These are phyloP conservation scores for Paracoccidioides brasiliensis DNA, from an alignment of 2,329 filamentous ascomycete species.

Conservation along the genomic window DNA sequence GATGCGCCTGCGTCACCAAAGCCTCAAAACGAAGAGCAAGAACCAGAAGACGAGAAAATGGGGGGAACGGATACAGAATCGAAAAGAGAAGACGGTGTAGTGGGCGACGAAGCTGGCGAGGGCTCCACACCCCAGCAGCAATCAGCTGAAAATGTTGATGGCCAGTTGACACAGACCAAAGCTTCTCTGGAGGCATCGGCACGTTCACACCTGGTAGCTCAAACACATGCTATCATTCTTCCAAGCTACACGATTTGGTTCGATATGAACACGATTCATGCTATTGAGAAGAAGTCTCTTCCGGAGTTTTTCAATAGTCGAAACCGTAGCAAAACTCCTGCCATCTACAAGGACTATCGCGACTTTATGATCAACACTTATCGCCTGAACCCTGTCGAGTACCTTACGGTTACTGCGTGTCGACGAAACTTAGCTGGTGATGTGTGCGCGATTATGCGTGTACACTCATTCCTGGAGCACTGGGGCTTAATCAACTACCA, in stretches of 20 bases:
- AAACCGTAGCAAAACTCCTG: conserved; percentile 93
- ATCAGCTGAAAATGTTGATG: conserved; percentile 38
- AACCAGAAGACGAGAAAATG: conserved; percentile 66
- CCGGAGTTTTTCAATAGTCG: conserved; percentile 98
- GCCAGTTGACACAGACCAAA: conserved; percentile 55
- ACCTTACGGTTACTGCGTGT: conserved; percentile 92
- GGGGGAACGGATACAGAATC: conserved; percentile 43
- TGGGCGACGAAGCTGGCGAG: conserved; percentile 21
- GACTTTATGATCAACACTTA: conserved; percentile 99
- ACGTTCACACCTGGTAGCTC: conserved; percentile 79
- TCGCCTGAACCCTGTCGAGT: conserved; percentile 86
- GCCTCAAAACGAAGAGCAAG: conserved; percentile 46
- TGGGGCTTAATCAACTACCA: conserved; percentile 99
- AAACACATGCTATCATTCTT: conserved; percentile 90
- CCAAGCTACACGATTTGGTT: conserved; percentile 99
- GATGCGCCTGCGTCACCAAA: conserved; percentile 55
- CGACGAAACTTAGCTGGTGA: conserved; percentile 89
- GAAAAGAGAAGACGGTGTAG: conserved; percentile 31
- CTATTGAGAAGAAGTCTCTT: conserved; percentile 84
- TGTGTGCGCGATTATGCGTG: conserved; percentile 97
- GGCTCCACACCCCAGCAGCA: conserved; percentile 31
- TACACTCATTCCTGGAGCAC: conserved; percentile 94
- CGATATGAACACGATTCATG: conserved; percentile 87
- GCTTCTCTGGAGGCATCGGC: conserved; percentile 72
- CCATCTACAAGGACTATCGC: conserved; percentile 96